Evolutionary conservation across 1,284 basidiomycete species (phyloP).

Genomic region (Ustilago esculenta): DNA sequence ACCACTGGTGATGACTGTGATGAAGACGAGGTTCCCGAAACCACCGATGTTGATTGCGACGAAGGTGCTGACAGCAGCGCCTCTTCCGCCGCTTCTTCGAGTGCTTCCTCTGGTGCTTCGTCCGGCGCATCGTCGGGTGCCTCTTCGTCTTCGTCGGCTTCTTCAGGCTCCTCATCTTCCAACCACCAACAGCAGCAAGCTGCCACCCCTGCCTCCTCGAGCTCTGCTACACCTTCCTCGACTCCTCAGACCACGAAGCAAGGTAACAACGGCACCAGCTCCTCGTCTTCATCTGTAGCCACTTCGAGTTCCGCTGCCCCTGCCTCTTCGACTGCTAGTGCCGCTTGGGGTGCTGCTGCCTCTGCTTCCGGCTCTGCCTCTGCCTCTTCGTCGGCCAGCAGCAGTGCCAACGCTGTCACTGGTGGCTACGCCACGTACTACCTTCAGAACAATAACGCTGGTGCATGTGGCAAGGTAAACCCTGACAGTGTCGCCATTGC

Average conservation of each 20-base stretch:
- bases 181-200: constrained; percentile 9
- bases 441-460: constrained; percentile 61
- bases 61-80: constrained; percentile 16
- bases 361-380: constrained; percentile 8
- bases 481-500: constrained; percentile 48
- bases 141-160: constrained; percentile 2
- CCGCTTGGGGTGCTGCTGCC: constrained; percentile 10
- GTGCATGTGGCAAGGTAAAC: constrained; percentile 60
- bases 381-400: constrained; percentile 18
- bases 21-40: constrained; percentile 12
- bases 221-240: constrained; percentile 20
- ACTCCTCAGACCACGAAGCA: constrained; percentile 4
- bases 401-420: constrained; percentile 19
- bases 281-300: constrained; percentile 18
- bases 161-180: constrained; percentile 1
- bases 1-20: constrained; percentile 30
- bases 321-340: constrained; percentile 1
- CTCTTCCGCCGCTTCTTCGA: constrained; percentile 10
- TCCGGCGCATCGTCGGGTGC: too few species aligned
- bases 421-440: constrained; percentile 59
- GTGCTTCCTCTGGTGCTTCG: constrained; percentile 3
- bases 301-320: constrained; percentile 11
- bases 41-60: constrained; percentile 25
- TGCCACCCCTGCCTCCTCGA: constrained; percentile 6
- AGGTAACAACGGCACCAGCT: constrained; percentile 1